Conservation (phyloP, 2,329 filamentous ascomycete species). For the Aspergillus vadensis region DNA sequence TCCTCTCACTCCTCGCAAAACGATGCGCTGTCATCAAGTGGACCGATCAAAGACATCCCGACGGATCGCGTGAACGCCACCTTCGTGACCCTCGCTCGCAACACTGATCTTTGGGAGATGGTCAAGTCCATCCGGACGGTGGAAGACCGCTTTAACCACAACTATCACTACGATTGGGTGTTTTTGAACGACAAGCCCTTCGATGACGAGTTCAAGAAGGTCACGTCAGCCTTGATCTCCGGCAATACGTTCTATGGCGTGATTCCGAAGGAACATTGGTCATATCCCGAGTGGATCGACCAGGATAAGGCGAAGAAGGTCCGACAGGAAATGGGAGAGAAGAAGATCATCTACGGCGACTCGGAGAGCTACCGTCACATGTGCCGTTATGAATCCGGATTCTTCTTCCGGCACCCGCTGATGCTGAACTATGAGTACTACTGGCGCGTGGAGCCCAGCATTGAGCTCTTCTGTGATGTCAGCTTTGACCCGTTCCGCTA, state of each 20-base stretch:
- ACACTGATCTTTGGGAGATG: slow-evolving; percentile 94
- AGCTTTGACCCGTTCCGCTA: slow-evolving; percentile 94
- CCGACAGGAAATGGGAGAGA: slow-evolving; percentile 88
- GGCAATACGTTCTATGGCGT: slow-evolving; percentile 88
- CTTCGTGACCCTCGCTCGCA: slow-evolving; percentile 93
- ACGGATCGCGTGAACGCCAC: slow-evolving; percentile 86
- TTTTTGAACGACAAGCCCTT: slow-evolving; percentile 97
- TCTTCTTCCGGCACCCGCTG: slow-evolving; percentile 94
- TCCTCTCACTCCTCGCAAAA: slow-evolving; percentile 20
- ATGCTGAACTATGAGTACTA: slow-evolving; percentile 99
- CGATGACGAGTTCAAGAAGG: slow-evolving; percentile 87
- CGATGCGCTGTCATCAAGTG: slow-evolving; percentile 26
- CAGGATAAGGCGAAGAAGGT: slow-evolving; percentile 89
- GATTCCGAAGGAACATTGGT: slow-evolving; percentile 94
- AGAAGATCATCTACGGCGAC: slow-evolving; percentile 98
- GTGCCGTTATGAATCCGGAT: slow-evolving; percentile 98
- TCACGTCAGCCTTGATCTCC: slow-evolving; percentile 86
- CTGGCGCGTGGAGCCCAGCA: slow-evolving; percentile 97
- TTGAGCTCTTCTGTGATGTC: slow-evolving; percentile 95
- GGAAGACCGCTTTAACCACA: slow-evolving; percentile 96
- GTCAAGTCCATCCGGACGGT: slow-evolving; percentile 92
- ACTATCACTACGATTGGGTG: slow-evolving; percentile 98
- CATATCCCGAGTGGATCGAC: slow-evolving; percentile 93
- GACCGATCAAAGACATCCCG: slow-evolving; percentile 49
- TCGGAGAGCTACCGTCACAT: slow-evolving; percentile 97